Evolutionary conservation across 2,329 filamentous ascomycete species (phyloP), one percentile per base, ranked within the genome.

Genomic region (Neofusicoccum sp.): DNA sequence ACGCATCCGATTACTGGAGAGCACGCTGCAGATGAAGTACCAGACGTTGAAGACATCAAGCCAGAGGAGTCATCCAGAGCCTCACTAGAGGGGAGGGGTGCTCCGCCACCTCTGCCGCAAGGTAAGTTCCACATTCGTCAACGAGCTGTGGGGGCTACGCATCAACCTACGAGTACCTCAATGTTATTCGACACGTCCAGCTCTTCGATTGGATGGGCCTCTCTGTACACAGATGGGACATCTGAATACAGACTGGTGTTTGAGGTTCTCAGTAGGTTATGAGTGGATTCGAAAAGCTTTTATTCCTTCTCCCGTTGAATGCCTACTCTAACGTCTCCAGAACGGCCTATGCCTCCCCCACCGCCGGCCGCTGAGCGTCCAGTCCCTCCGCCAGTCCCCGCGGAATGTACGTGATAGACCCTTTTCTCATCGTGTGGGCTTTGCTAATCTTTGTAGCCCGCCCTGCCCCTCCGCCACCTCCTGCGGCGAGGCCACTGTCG

Each of bases 391-490:
- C 68, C 75, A 28, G 63, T 76, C 14, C 74, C 76, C 14, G 49
- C 69, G 61, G 64, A 70, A 6, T 69, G 73, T 75, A 65, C 65
- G 71, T 70, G 30, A 48, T 31, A 16, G 4, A 14, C 4, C 6
- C 31, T 48, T 43, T 24, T 5, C 16, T 56, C 16, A 16, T 28
- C 24, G 6, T 12, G 14, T 47, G 4, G 12, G 48, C 14, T 31
- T 40, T 63, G 58, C 61, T 60, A 56, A 63, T 36, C 4, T 9
- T 36, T 41, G 4, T 67, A 91, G 89, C 84, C 67, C 89, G 88
- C 51, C 85, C 88, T 47, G 79, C 81, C 1, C 84, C 84, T 41
- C 80, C 83, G 54, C 77, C 83, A 40, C 77, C 82, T 36, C 78
- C 79, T 44, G 71, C 84, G 14, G 80, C 82, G 49, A 56, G 51